Evolutionary conservation across 805 yeast genomes (phyloP), one percentile per base, ranked within the genome.

Genomic region (Teunomyces aglyptinius): DNA sequence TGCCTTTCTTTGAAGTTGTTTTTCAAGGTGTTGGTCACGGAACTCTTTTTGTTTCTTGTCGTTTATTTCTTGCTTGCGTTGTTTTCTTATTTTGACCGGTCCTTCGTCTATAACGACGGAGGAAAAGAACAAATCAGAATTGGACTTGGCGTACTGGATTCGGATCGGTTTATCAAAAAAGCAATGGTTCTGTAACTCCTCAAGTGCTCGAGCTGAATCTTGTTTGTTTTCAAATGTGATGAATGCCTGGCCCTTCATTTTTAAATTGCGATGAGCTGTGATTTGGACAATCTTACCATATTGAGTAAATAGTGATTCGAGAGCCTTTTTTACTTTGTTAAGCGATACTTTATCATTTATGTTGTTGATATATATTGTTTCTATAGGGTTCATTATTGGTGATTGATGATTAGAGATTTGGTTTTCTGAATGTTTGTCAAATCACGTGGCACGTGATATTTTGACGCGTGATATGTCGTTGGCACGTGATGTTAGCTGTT

Each of bases 231-330:
- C 71, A 44, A 82, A 80, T 0, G 87, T 79, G 5, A 89, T 73
- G 61, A 87, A 89, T 1, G 96, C 96, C 62, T 89, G 96, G 2
- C 96, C 96, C 47, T 84, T 76, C 77, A 85, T 73, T 50, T 72
- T 76, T n/a, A 87, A 56, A 53, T 81, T 83, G 49, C 76, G 77
- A 47, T 80, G 82, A 1, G 88, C 80, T 2, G 77, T 68, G 10
- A 88, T 64, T 26, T 75, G 77, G 12, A 73, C 46, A 1, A 85
- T 65, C 1, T 69, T 68, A 0, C 85, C 83, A 56, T 68, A 77
- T 13, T 69, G 59, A 3, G 56, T 55, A 47, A 83, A 83, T 0
- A 74, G 49, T 6, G 63, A 58, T 2, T 47, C 47, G 2, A 89
- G 69, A 5, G 69, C 68, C 2, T 56, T 49, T 46, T 76, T 77